Evolutionary conservation across 768 basidiomycete species (phyloP).

Genomic region (Tricholomella constricta): DNA sequence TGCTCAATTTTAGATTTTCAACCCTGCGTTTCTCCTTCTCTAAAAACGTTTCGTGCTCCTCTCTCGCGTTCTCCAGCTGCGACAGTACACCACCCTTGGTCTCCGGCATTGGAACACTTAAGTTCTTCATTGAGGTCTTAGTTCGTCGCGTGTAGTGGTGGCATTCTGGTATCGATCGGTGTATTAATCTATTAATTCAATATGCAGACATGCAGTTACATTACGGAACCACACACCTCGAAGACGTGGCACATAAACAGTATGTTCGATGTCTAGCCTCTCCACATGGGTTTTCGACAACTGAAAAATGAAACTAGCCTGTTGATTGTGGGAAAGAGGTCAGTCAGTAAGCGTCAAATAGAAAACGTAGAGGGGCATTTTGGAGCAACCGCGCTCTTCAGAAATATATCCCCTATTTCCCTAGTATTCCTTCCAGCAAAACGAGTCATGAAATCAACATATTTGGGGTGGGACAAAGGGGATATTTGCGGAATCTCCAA

Average conservation of each 20-base stretch:
- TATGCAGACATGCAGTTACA: not conserved
- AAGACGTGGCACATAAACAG: conserved; percentile 77
- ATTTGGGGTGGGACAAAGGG: conserved; percentile 51
- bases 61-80: too few relatives aligned
- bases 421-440: conserved; percentile 60
- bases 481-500: conserved; percentile 69
- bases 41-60: too few relatives aligned
- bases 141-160: too few relatives aligned
- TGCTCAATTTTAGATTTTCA: too few relatives aligned
- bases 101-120: too few relatives aligned
- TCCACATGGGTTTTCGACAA: conserved; percentile 78
- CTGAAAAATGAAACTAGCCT: conserved; percentile 62
- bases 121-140: too few relatives aligned
- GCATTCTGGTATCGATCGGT: too few relatives aligned
- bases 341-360: not conserved
- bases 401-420: conserved; percentile 68
- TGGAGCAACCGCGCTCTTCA: conserved; percentile 48
- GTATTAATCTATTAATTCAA: conserved; percentile 37
- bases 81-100: too few relatives aligned
- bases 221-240: conserved; percentile 45
- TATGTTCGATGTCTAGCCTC: conserved; percentile 75
- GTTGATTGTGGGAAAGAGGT: conserved; percentile 37
- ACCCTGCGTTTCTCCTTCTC: too few relatives aligned
- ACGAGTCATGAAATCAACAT: conserved; percentile 65
- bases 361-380: conserved; percentile 33